Conservation (phyloP, 2,329 filamentous ascomycete genomes). For the Esteya vermicola region DNA sequence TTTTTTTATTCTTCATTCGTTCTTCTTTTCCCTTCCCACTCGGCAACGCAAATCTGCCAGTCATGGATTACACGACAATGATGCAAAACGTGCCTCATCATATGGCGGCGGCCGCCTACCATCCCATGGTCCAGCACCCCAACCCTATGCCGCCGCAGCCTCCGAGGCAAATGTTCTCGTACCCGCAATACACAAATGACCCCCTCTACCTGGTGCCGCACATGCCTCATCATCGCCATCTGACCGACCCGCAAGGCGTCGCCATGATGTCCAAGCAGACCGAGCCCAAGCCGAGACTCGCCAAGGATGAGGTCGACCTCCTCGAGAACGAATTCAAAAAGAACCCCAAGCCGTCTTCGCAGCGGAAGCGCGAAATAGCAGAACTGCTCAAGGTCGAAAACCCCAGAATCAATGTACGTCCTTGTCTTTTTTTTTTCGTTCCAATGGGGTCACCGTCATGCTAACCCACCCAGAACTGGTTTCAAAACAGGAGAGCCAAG, state of each 20-base stretch:
- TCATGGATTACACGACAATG: conserved; percentile 8
- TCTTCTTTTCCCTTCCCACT: background rate
- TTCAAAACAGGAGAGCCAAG: conserved; percentile 51
- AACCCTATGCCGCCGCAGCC: background rate
- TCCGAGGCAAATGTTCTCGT: conserved; percentile 3
- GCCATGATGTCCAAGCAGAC: conserved; percentile 14
- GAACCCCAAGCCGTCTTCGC: conserved; percentile 51
- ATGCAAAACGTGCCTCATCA: conserved; percentile 7
- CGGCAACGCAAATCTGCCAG: no score
- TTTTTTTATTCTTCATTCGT: background rate
- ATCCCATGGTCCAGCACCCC: background rate
- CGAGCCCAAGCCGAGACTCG: conserved; percentile 37
- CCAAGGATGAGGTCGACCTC: conserved; percentile 44
- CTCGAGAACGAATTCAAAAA: conserved; percentile 48
- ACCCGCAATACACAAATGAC: conserved; percentile 7
- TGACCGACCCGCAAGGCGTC: conserved; percentile 10
- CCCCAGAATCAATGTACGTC: conserved; percentile 45
- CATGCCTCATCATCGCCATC: conserved; percentile 10
- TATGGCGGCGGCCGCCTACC: conserved; percentile 2
- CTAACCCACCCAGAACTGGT: conserved; percentile 54
- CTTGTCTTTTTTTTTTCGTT: conserved; percentile 6
- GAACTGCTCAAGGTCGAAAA: conserved; percentile 49
- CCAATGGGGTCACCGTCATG: background rate
- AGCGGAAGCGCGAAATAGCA: conserved; percentile 44
- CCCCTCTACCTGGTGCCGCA: conserved; percentile 8